Base-by-base conservation (phyloP, 371 early-diverging fungal species). In the Vairimorpha necatrix region DNA sequence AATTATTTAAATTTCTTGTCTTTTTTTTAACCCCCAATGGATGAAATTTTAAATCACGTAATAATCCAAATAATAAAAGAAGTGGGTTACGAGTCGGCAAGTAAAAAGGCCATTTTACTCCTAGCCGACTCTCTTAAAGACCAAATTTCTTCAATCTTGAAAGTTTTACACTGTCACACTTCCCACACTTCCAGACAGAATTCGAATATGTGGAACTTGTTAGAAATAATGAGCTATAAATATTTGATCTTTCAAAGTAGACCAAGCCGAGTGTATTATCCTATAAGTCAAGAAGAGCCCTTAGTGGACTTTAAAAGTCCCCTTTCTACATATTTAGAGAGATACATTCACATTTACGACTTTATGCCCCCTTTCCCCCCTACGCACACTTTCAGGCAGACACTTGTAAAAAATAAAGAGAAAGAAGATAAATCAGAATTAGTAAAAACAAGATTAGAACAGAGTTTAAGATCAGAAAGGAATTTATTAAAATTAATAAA, bases 331-430 rank as follows among this genome's bases (percentile, higher is more conserved):
- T 61, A 72, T 32, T 68, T 74, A 39, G 85, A 84, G 22, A 74
- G 74, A 54, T 80, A 78, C 30, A 74, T 82, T 18, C 81, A 84
- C 58, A 83, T 81, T 56, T 83, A 85, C 58, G 85, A 85, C 13
- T 85, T 83, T 61, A 76, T 85, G 71, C 85, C 85, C 0, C 63
- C 71, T 13, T 82, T 83, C 67, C 85, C 85, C 14, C 80, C 85
- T 22, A 73, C 67, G 30, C 85, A 85, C 70, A 83, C 85, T 3
- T 85, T 82, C 63, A 80, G 81, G 56, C 68, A 74, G 20, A 83
- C 83, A 26, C 34, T 65, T 34, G 38, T 75, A 26, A 82, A 82
- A 67, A 50, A 69, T 50, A 65, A 69, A 16, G 69, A 62, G 32
- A 67, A 63, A 7, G 67, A 78, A 36, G 71, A 76, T 28, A 69